Percentiles rank a stretch among this genome's conserved stretches.
Evolutionary conservation across 2,329 filamentous ascomycete genomes (phyloP).

Genomic region (Aureobasidium pullulans): DNA sequence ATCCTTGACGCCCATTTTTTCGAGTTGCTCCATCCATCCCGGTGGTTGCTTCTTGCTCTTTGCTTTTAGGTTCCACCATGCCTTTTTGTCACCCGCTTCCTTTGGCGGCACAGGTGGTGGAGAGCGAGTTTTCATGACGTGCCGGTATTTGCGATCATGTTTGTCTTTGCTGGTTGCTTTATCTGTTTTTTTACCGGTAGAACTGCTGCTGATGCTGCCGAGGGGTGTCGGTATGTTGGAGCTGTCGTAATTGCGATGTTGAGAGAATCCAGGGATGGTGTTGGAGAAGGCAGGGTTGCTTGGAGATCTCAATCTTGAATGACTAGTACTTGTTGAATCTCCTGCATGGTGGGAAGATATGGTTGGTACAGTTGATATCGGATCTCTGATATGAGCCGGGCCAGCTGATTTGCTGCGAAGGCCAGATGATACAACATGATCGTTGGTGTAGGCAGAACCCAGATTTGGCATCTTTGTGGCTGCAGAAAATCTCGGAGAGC

Average conservation of each 20-base stretch:
- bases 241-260: slow-evolving; percentile 11
- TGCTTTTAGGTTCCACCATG: slow-evolving; percentile 26
- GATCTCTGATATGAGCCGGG: background rate
- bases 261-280: background rate
- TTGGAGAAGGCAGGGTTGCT: background rate
- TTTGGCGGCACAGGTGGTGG: slow-evolving; percentile 15
- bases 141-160: slow-evolving; percentile 15
- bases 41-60: slow-evolving; percentile 32
- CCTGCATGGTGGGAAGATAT: background rate
- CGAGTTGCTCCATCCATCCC: slow-evolving; percentile 35
- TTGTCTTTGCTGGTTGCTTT: slow-evolving; percentile 6
- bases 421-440: slow-evolving; percentile 12
- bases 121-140: slow-evolving; percentile 15
- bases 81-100: slow-evolving; percentile 18
- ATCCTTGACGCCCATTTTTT: slow-evolving; percentile 32
- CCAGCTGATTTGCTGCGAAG: slow-evolving; percentile 11
- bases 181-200: slow-evolving; percentile 18
- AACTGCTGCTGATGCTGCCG: background rate
- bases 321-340: background rate
- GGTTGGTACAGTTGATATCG: background rate
- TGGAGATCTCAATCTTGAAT: background rate
- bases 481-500: slow-evolving; percentile 13
- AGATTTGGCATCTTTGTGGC: background rate
- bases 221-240: slow-evolving; percentile 7
- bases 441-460: slow-evolving; percentile 7